A percentile compares a stretch with the other conserved stretches of the same genome.
phyloP scores from a whole-genome alignment of 352 stramenopile genomes.

The Phytophthora syringae region DNA sequence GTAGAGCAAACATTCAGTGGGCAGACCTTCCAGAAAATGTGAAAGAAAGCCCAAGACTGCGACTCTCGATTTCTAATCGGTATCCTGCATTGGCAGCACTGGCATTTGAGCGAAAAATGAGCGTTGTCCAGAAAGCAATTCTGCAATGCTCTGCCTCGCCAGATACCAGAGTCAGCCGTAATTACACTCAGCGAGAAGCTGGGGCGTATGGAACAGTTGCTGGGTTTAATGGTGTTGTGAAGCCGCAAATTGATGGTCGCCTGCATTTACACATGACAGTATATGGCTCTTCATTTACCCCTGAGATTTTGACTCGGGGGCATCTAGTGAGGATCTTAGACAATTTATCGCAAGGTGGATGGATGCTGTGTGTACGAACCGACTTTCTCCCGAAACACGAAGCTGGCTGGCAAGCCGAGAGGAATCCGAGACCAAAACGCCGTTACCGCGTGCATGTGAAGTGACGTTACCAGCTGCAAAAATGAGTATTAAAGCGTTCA shows the following conservation, averaged over 20 bases:
- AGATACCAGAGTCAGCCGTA: not conserved
- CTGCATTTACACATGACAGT: slow-evolving; percentile 15
- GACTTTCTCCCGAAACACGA: too few species aligned
- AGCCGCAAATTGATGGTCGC: slow-evolving; percentile 26
- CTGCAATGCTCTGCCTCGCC: not conserved
- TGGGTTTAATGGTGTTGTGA: slow-evolving; percentile 20
- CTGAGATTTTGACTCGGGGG: too few species aligned
- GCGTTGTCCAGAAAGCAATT: not conserved
- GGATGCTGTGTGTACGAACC: too few species aligned
- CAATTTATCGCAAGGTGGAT: too few species aligned
- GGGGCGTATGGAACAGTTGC: slow-evolving; percentile 20
- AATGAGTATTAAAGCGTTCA: too few species aligned
- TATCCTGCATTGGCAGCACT: not conserved
- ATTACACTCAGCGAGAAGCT: slow-evolving; percentile 3
- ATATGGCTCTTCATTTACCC: too few species aligned
- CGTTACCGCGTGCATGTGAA: too few species aligned
- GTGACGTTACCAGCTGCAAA: too few species aligned
- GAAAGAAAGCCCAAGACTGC: not conserved
- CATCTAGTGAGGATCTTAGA: too few species aligned
- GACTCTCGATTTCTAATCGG: not conserved
- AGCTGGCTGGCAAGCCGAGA: too few species aligned
- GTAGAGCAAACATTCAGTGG: too few species aligned
- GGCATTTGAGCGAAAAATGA: not conserved
- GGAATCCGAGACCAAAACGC: too few species aligned
- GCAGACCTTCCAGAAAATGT: not conserved